A percentile compares a stretch with the other conserved stretches of the same genome.
Evolutionary conservation across 2,329 filamentous ascomycete genomes (phyloP).

Genomic region (Fusarium irregulare): DNA sequence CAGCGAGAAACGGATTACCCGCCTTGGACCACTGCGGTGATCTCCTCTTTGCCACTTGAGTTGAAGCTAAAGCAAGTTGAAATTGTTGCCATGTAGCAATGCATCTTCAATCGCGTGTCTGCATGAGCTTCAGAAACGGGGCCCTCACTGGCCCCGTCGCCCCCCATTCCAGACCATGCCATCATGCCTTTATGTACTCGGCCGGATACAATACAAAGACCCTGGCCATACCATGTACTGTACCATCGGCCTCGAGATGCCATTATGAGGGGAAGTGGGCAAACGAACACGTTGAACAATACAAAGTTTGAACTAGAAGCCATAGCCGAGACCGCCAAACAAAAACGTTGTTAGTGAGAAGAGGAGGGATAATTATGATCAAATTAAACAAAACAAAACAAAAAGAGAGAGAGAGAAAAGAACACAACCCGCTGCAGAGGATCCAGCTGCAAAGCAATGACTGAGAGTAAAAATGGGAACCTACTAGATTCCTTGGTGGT

Average conservation of each 20-base stretch:
- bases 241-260: slow-evolving; percentile 14
- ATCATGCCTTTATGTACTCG: slow-evolving; percentile 29
- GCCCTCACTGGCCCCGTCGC: slow-evolving; percentile 31
- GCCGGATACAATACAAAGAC: slow-evolving; percentile 31
- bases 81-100: slow-evolving; percentile 43
- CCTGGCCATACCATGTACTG: slow-evolving; percentile 10
- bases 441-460: slow-evolving; percentile 24
- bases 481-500: slow-evolving; percentile 44
- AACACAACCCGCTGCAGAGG: slow-evolving; percentile 28
- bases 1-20: slow-evolving; percentile 41
- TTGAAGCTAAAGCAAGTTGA: slow-evolving; percentile 43
- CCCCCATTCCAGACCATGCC: slow-evolving; percentile 38
- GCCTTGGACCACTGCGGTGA: slow-evolving; percentile 38
- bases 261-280: slow-evolving; percentile 8
- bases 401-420: slow-evolving; percentile 1
- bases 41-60: slow-evolving; percentile 47
- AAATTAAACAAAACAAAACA: slow-evolving; percentile 8
- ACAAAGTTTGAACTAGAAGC: slow-evolving; percentile 22
- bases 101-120: slow-evolving; percentile 44
- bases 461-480: slow-evolving; percentile 32
- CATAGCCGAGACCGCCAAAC: slow-evolving; percentile 2
- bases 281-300: slow-evolving; percentile 5
- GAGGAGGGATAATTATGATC: neutral
- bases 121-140: slow-evolving; percentile 44
- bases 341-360: neutral